Evolutionary conservation across 2,329 filamentous ascomycete genomes (phyloP), one percentile per base, ranked within the genome.

Genomic region (Cladosporium halotolerans): DNA sequence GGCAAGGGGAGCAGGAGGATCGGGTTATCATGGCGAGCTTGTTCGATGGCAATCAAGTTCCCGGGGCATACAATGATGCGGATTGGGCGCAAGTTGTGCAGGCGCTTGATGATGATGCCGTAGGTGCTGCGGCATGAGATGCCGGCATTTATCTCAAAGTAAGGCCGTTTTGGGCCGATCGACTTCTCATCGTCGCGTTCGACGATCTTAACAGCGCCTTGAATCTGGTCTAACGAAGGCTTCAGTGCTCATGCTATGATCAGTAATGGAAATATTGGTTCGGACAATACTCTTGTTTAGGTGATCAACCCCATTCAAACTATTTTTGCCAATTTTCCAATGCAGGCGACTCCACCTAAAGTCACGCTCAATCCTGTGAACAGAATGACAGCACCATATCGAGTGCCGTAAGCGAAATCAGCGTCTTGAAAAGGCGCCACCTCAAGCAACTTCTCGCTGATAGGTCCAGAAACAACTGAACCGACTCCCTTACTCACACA

Each of bases 21-120:
- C 68, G 74, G 0, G 69, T 77, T 1, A 66, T 78, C 2, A 55
- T 77, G 60, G 75, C 75, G 7, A 77, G 74, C 60, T 57, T 77
- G 18, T 77, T 74, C 56, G 74, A 77, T 65, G 75, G 74, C 1
- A 62, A 70, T 6, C 62, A 59, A 23, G 72, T 76, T 4, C 75
- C 75, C 11, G 75, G 74, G 2, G 66, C 69, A 5, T 77, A 75
- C 63, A 64, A 65, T 0, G 63, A 64, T 55, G 69, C 66, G 3
- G 70, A 72, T 3, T 77, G 74, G 75, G 73, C 72, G 1, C 72
- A 74, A 54, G 70, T 77, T 31, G 73, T 76, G 4, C 73, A 75
- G 56, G 74, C 73, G 3, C 59, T 71, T 32, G 69, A 71, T 51
- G 36, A 39, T 16, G 36, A n/a, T 39, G n/a, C 36, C 9, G 34